Evolutionary conservation across 306 rosid genomes (phyloP), one percentile per base, ranked within the genome.

Genomic region (Cicer cuneatum): DNA sequence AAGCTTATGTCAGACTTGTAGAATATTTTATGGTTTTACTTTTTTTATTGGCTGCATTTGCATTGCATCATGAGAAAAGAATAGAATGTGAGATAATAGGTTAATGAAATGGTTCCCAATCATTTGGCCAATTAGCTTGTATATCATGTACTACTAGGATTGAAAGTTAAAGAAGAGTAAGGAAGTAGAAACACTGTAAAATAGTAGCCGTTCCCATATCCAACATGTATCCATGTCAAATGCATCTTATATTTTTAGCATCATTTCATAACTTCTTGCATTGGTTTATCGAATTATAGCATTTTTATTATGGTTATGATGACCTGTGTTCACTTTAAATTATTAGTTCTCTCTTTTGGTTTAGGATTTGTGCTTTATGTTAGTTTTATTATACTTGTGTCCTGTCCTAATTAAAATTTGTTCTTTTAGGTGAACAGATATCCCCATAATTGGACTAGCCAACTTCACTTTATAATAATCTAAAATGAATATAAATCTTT

Each of bases 71-170:
- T 43, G 14, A 10, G 29, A 42, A 5, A 37, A 21, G 5, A 68
- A 35, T 49, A 3, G 47, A 62, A 47, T 29, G 33, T 24, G 43
- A 14, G 71, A 58, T 63, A 40, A 14, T 65, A 58, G 18, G 60
- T 47, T 66, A 49, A 11, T 7, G 71, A 73, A 71, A 18, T 18
- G 43, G 40, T 41, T 71, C 13, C 40, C 61, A 62, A 39, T 24
- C 63, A 81, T 7, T 80, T 60, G 18, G 63, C 16, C 21, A 7
- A 35, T 56, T 9, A 33, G 66, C 75, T 35, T 70, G 67, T 48
- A 19, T 54, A n/a, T 42, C 53, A 64, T 29, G 56, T 48, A 42
- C 10, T 59, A n/a, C 52, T 77, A 9, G 16, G 48, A 14, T 42
- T 68, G 69, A 21, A 14, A 49, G 53, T 59, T 16, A 18, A 43